phyloP scores from a whole-genome alignment of 345 rosid species.

The Hirschfeldia incana region DNA sequence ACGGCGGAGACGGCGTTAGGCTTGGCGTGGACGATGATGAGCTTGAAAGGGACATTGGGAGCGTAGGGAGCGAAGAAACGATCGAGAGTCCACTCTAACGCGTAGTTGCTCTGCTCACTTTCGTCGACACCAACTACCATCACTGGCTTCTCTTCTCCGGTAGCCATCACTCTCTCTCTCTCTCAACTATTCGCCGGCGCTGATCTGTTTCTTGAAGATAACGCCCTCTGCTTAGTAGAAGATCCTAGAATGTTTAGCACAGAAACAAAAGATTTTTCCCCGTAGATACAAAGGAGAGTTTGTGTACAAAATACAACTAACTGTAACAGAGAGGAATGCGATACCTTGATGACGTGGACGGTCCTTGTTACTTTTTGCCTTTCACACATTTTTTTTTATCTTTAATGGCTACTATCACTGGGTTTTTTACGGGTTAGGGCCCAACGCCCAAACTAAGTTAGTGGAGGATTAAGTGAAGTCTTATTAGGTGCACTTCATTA shows the following conservation, averaged over 20 bases:
- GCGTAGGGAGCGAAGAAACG: constrained; percentile 65
- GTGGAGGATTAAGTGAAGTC: too few relatives aligned
- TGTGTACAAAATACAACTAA: neutral
- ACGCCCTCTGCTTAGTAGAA: neutral
- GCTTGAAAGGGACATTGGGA: constrained; percentile 63
- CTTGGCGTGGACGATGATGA: constrained; percentile 77
- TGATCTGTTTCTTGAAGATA: neutral
- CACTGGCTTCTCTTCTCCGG: constrained; percentile 46
- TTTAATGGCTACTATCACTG: too few relatives aligned
- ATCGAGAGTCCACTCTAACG: constrained; percentile 82
- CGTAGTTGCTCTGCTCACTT: constrained; percentile 73
- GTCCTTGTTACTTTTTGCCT: neutral
- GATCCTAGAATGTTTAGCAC: neutral
- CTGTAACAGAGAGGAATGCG: neutral
- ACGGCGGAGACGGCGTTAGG: constrained; percentile 61
- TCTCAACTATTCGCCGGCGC: neutral
- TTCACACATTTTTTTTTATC: too few relatives aligned
- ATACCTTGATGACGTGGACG: constrained; percentile 15
- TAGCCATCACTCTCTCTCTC: constrained; percentile 39
- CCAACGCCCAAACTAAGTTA: too few relatives aligned
- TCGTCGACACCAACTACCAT: constrained; percentile 70
- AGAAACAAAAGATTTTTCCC: neutral
- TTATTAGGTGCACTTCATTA: too few relatives aligned
- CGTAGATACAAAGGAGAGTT: neutral
- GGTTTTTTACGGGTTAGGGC: too few relatives aligned